Evolutionary conservation across 306 rosid species (phyloP), one percentile per base, ranked within the genome.

Genomic region (Fagus sylvatica): DNA sequence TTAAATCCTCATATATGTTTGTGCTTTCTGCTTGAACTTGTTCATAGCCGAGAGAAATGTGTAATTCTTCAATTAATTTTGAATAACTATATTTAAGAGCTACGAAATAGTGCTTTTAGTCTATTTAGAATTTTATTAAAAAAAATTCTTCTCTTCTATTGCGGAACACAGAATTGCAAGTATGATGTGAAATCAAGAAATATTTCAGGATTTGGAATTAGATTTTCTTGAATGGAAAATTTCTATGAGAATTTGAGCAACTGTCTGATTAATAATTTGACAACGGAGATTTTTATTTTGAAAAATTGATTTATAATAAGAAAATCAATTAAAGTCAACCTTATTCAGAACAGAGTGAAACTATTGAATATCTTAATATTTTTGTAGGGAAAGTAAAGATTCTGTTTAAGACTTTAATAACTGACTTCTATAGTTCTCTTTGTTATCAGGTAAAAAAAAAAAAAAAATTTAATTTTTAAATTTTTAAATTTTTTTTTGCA

Each of bases 21-120:
- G 3, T 16, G 3, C 19, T 80, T 79, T 39, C 83, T 80, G 75
- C 81, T 74, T 42, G 71, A 16, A 46, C 9, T 46, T 8, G 43
- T 37, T 28, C 49, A 17, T 65, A 17, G 71, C 46, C 13, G 10
- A 65, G 32, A 51, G 41, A 39, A 39, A 39, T 69, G 39, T 62
- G 9, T 78, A 59, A 46, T 17, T 55, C 34, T 57, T 3, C 64
- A 22, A 8, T 73, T 1, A 8, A 0, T 30, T 60, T 72, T 28
- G 33, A 28, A 0, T 57, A 9, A 32, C 36, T 77, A 36, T 37
- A 46, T 57, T 57, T 74, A 42, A 72, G 72, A 4, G n/a, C 66
- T 71, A 32, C 4, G 69, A 28, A 46, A 36, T 62, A 13, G 41
- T 62, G 41, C 0, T 62, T 2, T 10, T 0, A 0, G 41, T 62